phyloP scores from a whole-genome alignment of 176 grass and related monocot genomes.

The Phoenix roebelenii region DNA sequence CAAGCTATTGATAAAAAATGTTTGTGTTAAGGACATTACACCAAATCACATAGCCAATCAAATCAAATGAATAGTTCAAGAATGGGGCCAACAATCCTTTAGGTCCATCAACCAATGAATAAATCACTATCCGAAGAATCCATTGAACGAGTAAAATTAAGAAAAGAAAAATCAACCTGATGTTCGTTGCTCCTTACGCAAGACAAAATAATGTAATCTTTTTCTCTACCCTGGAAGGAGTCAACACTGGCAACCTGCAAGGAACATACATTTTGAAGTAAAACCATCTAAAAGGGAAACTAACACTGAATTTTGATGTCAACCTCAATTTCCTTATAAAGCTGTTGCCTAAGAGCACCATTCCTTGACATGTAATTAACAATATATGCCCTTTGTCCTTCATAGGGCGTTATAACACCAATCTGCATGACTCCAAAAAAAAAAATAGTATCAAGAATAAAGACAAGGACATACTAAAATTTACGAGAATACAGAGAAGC shows the following conservation, averaged over 20 bases:
- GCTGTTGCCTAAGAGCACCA: constrained; percentile 89
- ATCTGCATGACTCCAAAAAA: constrained; percentile 50
- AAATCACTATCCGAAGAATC: too few relatives aligned
- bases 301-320: neutral
- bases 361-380: constrained; percentile 99
- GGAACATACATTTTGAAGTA: constrained; percentile 16
- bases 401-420: constrained; percentile 98
- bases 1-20: too few relatives aligned
- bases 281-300: neutral
- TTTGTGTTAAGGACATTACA: too few relatives aligned
- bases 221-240: constrained; percentile 98
- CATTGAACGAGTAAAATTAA: too few relatives aligned
- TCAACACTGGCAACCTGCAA: constrained; percentile 97
- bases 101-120: too few relatives aligned
- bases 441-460: neutral
- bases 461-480: too few relatives aligned
- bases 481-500: too few relatives aligned
- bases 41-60: too few relatives aligned
- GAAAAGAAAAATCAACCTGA: constrained; percentile 42
- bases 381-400: constrained; percentile 99
- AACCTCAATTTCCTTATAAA: constrained; percentile 99
- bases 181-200: constrained; percentile 99
- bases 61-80: too few relatives aligned
- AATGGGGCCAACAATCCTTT: too few relatives aligned
- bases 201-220: constrained; percentile 99